A percentile compares a stretch with the other conserved stretches of the same genome.
These are phyloP conservation scores for Candida methanosorbosa DNA, from an alignment of 805 yeast species.

Conservation along the genomic window DNA sequence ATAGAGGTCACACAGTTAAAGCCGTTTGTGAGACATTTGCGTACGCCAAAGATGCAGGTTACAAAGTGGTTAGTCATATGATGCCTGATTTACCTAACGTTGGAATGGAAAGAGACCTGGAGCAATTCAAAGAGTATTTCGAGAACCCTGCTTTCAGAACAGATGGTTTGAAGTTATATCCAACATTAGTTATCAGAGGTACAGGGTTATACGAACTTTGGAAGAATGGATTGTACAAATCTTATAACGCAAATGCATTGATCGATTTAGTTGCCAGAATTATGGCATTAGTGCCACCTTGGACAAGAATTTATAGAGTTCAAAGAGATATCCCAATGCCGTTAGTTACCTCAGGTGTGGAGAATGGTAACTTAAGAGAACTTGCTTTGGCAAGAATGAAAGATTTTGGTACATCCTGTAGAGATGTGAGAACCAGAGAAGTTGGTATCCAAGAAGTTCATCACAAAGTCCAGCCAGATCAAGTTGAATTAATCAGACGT, in stretches of 20 bases:
- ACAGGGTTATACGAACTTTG: slow-evolving; percentile 95
- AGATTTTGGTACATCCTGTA: slow-evolving; percentile 91
- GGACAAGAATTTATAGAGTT: slow-evolving; percentile 98
- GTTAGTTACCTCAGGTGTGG: slow-evolving; percentile 93
- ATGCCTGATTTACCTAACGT: slow-evolving; percentile 99
- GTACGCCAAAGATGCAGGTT: slow-evolving; percentile 96
- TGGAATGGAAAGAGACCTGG: slow-evolving; percentile 96
- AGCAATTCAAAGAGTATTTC: slow-evolving; percentile 92
- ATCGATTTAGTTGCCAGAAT: slow-evolving; percentile 94
- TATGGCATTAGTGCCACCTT: slow-evolving; percentile 93
- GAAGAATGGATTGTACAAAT: slow-evolving; percentile 92
- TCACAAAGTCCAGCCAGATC: slow-evolving; percentile 93
- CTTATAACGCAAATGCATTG: slow-evolving; percentile 89
- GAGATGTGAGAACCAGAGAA: slow-evolving; percentile 96
- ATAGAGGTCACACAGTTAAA: slow-evolving; percentile 95
- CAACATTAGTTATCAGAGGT: slow-evolving; percentile 94
- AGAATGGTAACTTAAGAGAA: slow-evolving; percentile 93
- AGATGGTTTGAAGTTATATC: slow-evolving; percentile 92
- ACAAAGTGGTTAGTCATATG: slow-evolving; percentile 97
- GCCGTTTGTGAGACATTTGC: slow-evolving; percentile 95
- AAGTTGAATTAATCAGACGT: slow-evolving; percentile 89
- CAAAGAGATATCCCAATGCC: slow-evolving; percentile 99
- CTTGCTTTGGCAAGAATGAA: slow-evolving; percentile 95
- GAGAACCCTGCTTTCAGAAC: slow-evolving; percentile 96
- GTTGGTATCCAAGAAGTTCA: slow-evolving; percentile 99